Evolutionary conservation across 2,329 filamentous ascomycete species (phyloP).

Genomic region (Daldinia sp.): DNA sequence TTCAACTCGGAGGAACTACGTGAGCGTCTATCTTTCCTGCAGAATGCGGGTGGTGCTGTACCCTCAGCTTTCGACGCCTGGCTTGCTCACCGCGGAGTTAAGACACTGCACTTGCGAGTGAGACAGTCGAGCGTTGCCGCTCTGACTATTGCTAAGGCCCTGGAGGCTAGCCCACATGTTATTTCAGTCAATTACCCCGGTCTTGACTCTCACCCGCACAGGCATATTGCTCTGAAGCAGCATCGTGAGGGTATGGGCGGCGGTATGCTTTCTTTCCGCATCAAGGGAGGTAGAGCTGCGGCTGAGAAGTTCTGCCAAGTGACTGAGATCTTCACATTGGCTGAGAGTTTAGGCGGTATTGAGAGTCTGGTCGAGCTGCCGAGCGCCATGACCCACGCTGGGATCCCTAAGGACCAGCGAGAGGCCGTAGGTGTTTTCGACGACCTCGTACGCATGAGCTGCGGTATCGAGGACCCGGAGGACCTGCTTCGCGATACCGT

Average conservation of each 20-base stretch:
- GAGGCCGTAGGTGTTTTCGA: slow-evolving; percentile 95
- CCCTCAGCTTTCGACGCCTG: slow-evolving; percentile 96
- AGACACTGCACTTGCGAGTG: slow-evolving; percentile 93
- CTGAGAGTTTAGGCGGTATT: slow-evolving; percentile 90
- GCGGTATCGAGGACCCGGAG: slow-evolving; percentile 88
- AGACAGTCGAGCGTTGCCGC: slow-evolving; percentile 87
- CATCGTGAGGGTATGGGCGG: slow-evolving; percentile 94
- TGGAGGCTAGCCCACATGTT: slow-evolving; percentile 83
- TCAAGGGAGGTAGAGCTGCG: slow-evolving; percentile 83
- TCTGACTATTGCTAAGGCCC: slow-evolving; percentile 74
- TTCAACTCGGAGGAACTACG: slow-evolving; percentile 88
- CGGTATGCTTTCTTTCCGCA: slow-evolving; percentile 97
- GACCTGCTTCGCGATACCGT: slow-evolving; percentile 85
- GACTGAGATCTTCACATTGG: slow-evolving; percentile 90
- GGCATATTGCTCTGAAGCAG: slow-evolving; percentile 84
- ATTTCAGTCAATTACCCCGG: slow-evolving; percentile 96
- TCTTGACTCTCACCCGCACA: slow-evolving; percentile 85
- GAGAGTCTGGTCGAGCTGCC: slow-evolving; percentile 93
- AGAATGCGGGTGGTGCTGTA: slow-evolving; percentile 96
- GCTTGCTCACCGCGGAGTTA: slow-evolving; percentile 95
- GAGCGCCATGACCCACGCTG: slow-evolving; percentile 95
- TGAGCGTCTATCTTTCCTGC: slow-evolving; percentile 83
- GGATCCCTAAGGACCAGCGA: slow-evolving; percentile 88
- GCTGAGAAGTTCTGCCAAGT: slow-evolving; percentile 92
- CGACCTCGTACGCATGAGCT: slow-evolving; percentile 91